Conservation (phyloP, 345 rosid genomes). For the Hypericum perforatum region DNA sequence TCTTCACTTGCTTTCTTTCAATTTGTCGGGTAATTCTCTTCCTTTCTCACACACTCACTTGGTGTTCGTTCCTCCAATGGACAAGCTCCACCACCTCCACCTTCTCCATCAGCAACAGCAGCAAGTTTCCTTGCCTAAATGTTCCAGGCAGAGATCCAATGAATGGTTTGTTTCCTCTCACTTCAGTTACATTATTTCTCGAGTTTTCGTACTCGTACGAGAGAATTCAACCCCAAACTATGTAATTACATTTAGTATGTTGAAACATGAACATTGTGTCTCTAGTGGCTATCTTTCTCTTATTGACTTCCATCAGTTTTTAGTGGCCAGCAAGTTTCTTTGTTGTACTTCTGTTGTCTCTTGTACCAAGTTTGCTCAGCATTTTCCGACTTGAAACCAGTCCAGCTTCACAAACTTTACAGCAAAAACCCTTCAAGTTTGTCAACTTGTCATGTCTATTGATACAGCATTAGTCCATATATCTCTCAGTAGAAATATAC, state of each 20-base stretch:
- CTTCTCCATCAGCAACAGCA: conserved; percentile 28
- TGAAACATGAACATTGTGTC: no score
- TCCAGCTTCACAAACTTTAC: no score
- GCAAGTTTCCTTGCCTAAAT: conserved; percentile 60
- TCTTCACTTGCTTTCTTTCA: no score
- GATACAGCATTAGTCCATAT: not conserved
- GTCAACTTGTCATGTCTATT: not conserved
- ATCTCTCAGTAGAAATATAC: conserved; percentile 5
- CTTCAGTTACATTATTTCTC: not conserved
- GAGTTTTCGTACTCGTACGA: not conserved
- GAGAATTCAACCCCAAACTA: not conserved
- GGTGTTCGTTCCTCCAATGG: conserved; percentile 39
- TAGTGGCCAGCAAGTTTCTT: no score
- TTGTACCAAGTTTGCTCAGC: no score
- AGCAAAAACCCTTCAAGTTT: not conserved
- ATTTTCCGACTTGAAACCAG: no score
- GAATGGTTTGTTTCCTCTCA: conserved; percentile 55
- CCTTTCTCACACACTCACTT: not conserved
- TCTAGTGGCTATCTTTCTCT: no score
- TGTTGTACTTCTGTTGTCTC: no score
- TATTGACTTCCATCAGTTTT: no score
- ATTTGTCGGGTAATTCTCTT: not conserved
- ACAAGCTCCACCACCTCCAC: conserved; percentile 33
- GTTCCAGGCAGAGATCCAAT: conserved; percentile 72
- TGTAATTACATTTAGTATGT: not conserved